A percentile compares a stretch with the other conserved stretches of the same genome.
Conservation (phyloP, 2,329 filamentous ascomycete genomes). For the Calonectria hawksworthii region DNA sequence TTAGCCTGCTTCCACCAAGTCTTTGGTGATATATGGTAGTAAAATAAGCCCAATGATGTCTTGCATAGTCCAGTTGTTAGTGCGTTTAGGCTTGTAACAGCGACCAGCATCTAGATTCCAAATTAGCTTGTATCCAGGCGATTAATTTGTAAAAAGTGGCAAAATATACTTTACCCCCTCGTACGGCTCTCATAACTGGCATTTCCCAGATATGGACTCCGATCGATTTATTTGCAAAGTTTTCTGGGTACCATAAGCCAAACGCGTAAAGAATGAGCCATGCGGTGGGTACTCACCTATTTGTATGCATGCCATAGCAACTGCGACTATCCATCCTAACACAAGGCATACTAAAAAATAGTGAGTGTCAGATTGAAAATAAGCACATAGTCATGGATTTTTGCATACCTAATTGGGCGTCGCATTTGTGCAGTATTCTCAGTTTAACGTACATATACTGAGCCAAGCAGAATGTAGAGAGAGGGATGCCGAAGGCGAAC, state of each 20-base stretch:
- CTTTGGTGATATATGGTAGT: background rate
- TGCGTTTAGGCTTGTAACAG: constrained; percentile 48
- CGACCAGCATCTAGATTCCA: constrained; percentile 46
- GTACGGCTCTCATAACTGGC: constrained; percentile 24
- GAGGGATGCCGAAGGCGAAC: constrained; percentile 37
- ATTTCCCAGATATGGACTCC: constrained; percentile 35
- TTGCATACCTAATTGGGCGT: constrained; percentile 21
- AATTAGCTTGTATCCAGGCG: constrained; percentile 37
- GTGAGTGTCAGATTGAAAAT: no score
- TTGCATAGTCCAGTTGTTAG: constrained; percentile 24
- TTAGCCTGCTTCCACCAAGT: background rate
- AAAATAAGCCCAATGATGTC: background rate
- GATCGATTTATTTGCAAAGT: constrained; percentile 27
- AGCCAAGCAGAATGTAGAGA: constrained; percentile 30
- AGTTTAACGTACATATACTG: constrained; percentile 43
- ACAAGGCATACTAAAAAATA: constrained; percentile 16
- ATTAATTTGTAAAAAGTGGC: constrained; percentile 19
- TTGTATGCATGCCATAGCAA: background rate
- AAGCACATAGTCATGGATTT: background rate
- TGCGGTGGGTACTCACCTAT: background rate
- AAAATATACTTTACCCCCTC: constrained; percentile 8
- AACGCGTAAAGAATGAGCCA: no score
- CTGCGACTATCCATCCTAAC: background rate
- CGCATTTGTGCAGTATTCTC: constrained; percentile 16
- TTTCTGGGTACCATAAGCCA: constrained; percentile 1